Percentiles rank a stretch among this genome's conserved stretches.
Conservation (phyloP, 2,329 filamentous ascomycete species). For the Pseudogymnoascus sp. region DNA sequence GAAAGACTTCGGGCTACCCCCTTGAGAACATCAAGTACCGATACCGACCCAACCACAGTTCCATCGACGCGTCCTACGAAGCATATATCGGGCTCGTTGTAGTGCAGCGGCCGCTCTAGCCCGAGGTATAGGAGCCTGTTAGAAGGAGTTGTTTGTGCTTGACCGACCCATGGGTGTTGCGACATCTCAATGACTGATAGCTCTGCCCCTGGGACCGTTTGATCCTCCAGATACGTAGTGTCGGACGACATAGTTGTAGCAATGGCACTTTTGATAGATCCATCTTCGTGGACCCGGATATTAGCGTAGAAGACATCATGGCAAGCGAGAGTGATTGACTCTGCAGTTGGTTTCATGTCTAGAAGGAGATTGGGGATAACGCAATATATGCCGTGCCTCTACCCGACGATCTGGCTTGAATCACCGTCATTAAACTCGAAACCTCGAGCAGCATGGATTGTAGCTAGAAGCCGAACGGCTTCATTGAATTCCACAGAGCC, state of each 20-base stretch:
- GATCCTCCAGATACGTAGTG: neutral
- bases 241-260: neutral
- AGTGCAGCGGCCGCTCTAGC: neutral
- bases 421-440: neutral
- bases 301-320: neutral
- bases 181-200: neutral
- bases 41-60: neutral
- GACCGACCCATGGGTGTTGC: neutral
- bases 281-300: neutral
- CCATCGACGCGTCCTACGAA: neutral
- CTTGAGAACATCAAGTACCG: neutral
- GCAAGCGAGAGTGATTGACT: neutral
- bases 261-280: neutral
- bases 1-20: neutral
- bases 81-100: neutral
- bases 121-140: neutral
- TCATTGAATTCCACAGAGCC: neutral
- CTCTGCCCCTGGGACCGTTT: neutral
- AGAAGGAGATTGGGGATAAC: neutral
- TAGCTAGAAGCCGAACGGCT: neutral
- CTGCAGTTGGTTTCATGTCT: neutral
- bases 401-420: neutral
- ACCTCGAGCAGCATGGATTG: neutral
- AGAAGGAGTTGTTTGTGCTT: neutral
- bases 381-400: neutral